Conservation (phyloP, 805 yeast genomes). For the Ogataea dorogensis region DNA sequence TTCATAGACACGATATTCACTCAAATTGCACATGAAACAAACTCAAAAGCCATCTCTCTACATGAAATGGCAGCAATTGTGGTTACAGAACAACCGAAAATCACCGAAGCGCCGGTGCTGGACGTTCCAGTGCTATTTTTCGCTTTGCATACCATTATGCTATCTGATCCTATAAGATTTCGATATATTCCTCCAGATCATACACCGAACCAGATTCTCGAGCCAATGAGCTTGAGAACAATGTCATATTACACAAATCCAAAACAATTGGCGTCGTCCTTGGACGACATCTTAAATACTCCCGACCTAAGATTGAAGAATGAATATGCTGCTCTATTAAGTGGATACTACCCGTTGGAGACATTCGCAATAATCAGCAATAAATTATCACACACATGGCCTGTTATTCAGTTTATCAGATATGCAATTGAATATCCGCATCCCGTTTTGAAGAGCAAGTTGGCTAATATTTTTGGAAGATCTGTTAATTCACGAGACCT, state of each 20-base stretch:
- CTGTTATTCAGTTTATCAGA: slow-evolving; percentile 28
- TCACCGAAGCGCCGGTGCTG: slow-evolving; percentile 10
- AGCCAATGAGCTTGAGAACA: slow-evolving; percentile 23
- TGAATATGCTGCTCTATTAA: slow-evolving; percentile 20
- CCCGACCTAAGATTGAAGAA: slow-evolving; percentile 12
- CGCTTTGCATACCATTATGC: slow-evolving; percentile 24
- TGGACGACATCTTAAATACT: slow-evolving; percentile 17
- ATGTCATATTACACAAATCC: slow-evolving; percentile 24
- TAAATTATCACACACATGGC: slow-evolving; percentile 19
- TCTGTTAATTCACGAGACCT: slow-evolving; percentile 15
- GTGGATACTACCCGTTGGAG: slow-evolving; percentile 16
- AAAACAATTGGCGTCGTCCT: slow-evolving; percentile 22
- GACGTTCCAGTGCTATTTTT: slow-evolving; percentile 16
- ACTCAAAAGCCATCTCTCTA: slow-evolving; percentile 8
- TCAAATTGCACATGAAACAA: slow-evolving; percentile 1
- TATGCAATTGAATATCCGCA: slow-evolving; percentile 35
- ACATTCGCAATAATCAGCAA: slow-evolving; percentile 13
- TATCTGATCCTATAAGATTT: slow-evolving; percentile 29
- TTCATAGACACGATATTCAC: slow-evolving; percentile 4
- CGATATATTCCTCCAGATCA: slow-evolving; percentile 17
- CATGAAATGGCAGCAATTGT: slow-evolving; percentile 10
- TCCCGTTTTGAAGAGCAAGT: slow-evolving; percentile 18
- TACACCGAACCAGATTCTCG: slow-evolving; percentile 16
- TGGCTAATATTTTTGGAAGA: slow-evolving; percentile 18
- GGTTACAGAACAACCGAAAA: slow-evolving; percentile 2